phyloP scores from a whole-genome alignment of 2,329 filamentous ascomycete species.

The Colletotrichum liriopes region DNA sequence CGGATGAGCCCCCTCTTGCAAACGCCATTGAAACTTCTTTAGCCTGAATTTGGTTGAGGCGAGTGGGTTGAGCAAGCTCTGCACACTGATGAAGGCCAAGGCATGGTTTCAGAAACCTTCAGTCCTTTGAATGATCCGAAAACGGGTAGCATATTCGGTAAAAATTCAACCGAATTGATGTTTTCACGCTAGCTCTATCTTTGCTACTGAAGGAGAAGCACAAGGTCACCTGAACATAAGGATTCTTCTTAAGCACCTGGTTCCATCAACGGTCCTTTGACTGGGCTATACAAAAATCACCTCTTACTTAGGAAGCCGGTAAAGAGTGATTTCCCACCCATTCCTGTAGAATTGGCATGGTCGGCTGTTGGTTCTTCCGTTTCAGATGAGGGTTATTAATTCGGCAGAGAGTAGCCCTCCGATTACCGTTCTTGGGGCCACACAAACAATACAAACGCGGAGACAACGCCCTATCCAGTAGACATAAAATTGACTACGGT shows the following conservation, averaged over 20 bases:
- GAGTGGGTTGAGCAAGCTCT: neutral
- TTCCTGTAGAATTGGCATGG: neutral
- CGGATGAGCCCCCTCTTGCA: neutral
- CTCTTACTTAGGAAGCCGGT: neutral
- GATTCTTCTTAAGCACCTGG: no score
- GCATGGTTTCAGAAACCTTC: no score
- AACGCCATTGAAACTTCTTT: neutral
- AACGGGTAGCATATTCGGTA: neutral
- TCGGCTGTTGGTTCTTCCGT: neutral
- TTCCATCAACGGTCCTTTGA: neutral
- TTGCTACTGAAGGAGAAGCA: neutral
- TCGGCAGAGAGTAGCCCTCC: neutral
- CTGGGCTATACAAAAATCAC: no score
- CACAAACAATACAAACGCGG: neutral
- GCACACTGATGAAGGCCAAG: neutral
- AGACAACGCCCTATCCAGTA: neutral
- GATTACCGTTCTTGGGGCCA: no score
- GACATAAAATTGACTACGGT: neutral
- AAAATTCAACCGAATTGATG: neutral
- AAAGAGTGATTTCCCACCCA: neutral
- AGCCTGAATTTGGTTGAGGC: neutral
- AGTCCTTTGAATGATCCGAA: neutral
- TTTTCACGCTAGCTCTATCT: neutral
- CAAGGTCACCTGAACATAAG: neutral
- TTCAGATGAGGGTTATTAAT: slow-evolving; percentile 9